Evolutionary conservation across 257 asterid genomes (phyloP), one percentile per base, ranked within the genome.

Genomic region (Linaria vulgaris): DNA sequence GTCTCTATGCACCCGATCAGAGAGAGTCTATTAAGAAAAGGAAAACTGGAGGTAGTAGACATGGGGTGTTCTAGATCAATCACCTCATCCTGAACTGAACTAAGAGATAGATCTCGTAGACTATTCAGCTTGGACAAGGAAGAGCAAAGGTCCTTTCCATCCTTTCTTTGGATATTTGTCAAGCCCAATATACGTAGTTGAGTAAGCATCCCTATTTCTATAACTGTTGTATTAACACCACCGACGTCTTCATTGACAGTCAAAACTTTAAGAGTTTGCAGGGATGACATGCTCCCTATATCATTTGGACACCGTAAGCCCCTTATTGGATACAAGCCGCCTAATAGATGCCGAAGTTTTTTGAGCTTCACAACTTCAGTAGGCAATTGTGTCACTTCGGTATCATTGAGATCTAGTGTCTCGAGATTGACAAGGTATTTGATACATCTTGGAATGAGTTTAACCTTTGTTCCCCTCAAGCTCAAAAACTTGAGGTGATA

Each of bases 81-180:
- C 14, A 15, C 34, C 62, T 61, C 76, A 12, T 48, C 51, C 16
- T 24, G n/a, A 0, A 31, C 5, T 20, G 72, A 14, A 9, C 0
- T 0, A 52, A 79, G n/a, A 13, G 0, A 0, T 25, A 79, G 9
- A 0, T 34, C 4, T 0, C 47, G 73, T 3, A 65, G 64, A 31
- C 34, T 41, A n/a, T 46, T 62, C 9, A 75, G 70, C n/a, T 67
- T 71, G n/a, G 30, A 22, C 3, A 79, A 61, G 34, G 84, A 75
- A 20, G 53, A 47, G 31, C 76, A 79, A 9, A 79, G 67, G 0
- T 69, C 78, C 61, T 4, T 56, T 15, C 79, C 76, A 47, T 79
- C 78, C 66, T 56, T 69, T 17, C 67, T 72, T 69, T 64, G 72
- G 1, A 79, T 9, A 22, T 68, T 74, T 7, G 62, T 45, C 9